These are phyloP conservation scores for Liriodendron chinense DNA, from an alignment of 164 flowering plant species.

Conservation along the genomic window DNA sequence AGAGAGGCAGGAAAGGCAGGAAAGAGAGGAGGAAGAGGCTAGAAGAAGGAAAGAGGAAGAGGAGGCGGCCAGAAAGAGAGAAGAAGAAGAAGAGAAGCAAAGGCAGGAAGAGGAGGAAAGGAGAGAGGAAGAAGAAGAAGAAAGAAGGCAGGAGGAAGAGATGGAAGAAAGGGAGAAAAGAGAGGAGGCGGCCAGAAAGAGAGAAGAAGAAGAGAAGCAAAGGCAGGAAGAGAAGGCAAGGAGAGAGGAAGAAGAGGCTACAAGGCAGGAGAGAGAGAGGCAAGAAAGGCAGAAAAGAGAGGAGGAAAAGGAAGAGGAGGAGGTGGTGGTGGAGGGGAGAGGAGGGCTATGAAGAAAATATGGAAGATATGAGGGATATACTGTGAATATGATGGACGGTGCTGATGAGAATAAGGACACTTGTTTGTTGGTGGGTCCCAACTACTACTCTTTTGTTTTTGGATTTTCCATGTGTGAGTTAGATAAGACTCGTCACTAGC, in stretches of 20 bases:
- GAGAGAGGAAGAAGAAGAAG: neutral
- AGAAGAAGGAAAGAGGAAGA: constrained; percentile 11
- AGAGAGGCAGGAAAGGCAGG: constrained; percentile 4
- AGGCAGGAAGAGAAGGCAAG: neutral
- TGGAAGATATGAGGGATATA: too few species aligned
- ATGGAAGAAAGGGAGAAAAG: constrained; percentile 15
- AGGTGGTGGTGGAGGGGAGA: too few species aligned
- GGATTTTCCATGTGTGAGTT: too few species aligned
- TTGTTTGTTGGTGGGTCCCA: too few species aligned
- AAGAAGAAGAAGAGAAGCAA: constrained; percentile 1
- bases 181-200: constrained; percentile 11
- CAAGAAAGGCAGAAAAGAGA: too few species aligned
- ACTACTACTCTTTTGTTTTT: too few species aligned
- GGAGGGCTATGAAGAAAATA: too few species aligned
- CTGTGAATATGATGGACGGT: too few species aligned
- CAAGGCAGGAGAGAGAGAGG: neutral
- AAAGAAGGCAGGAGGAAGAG: neutral
- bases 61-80: neutral
- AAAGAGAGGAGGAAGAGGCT: constrained; percentile 7
- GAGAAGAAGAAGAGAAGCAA: neutral
- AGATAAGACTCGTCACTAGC: too few species aligned
- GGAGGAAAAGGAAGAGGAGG: too few species aligned
- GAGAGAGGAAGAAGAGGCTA: neutral
- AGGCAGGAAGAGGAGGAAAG: neutral
- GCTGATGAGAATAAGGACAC: too few species aligned